Evolutionary conservation across 177 flowering plant species (phyloP).

Genomic region (Vitis hybrid): DNA sequence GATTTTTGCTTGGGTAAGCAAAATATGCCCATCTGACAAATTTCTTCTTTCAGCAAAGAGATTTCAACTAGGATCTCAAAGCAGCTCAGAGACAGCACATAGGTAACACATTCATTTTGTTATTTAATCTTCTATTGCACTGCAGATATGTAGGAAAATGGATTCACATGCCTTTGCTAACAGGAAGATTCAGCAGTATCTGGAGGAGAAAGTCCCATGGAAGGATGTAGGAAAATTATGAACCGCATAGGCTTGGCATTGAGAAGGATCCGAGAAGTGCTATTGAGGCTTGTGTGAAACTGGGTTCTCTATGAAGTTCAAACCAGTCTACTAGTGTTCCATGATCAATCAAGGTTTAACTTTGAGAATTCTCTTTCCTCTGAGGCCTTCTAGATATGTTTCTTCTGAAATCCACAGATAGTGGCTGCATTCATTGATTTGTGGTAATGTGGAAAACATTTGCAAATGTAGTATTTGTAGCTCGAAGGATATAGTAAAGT

Average conservation of each 20-base stretch:
- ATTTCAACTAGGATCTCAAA: not conserved
- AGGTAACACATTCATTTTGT: not conserved
- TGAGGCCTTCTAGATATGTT: not conserved
- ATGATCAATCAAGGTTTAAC: not conserved
- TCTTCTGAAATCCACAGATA: not conserved
- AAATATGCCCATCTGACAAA: not conserved
- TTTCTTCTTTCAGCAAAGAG: not conserved
- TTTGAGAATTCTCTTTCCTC: not conserved
- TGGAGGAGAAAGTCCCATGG: not conserved
- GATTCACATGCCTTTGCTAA: not conserved
- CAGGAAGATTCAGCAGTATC: not conserved
- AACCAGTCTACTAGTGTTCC: not conserved
- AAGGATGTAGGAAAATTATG: not conserved
- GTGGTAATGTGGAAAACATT: not conserved
- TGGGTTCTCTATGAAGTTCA: not conserved
- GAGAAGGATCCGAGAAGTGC: not conserved
- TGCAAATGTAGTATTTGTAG: not conserved
- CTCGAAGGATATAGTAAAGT: not conserved
- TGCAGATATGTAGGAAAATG: not conserved
- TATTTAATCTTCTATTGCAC: not conserved
- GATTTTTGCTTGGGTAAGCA: not conserved
- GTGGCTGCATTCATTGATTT: not conserved
- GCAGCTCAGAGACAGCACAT: conserved; percentile 2
- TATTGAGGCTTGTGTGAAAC: not conserved
- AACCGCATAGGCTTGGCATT: not conserved